Evolutionary conservation across 1,139 yeast genomes (phyloP), one percentile per base, ranked within the genome.

Genomic region (Geotrichum phurueaensis): DNA sequence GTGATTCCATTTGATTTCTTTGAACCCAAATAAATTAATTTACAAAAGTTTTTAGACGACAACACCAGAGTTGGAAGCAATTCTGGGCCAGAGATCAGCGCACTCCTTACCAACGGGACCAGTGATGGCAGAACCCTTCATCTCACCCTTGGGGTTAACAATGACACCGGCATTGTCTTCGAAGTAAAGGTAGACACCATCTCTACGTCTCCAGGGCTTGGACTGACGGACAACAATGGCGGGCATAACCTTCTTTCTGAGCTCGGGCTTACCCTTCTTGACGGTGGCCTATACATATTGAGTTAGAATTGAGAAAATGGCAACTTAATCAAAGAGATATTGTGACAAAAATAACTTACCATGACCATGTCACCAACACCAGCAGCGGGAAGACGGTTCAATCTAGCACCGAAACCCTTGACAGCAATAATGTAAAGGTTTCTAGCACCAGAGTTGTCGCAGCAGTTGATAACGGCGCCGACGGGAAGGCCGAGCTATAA

Each of bases 41-140:
- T 39, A 39, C 47, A 39, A 39, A 39, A 39, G 47, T 39, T 39
- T 74, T 83, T 92, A 94, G 79, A 91, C 99, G 81, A 94, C 99
- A 79, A 94, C 98, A 89, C 99, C 99, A 76, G 99, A 95, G 94
- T 90, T 91, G 74, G 98, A 91, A 78, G 99, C 99, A 83, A 95
- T 94, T 86, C 99, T 92, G 80, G 99, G 99, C 99, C 99, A 95
- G 81, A 95, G 89, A 79, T 95, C 99, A 79, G 99, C 99, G 85
- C 99, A 94, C 85, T 95, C 99, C 85, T 94, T 95, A 81, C 97
- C 99, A 78, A 95, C 99, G 76, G 99, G 99, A 81, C 99, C 99
- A 78, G 99, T 94, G 79, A 95, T 94, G 77, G 99, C 99, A 73
- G 99, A 94, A 82, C 99, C 99, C 87, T 95, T 95, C 99, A 95